Evolutionary conservation across 495 filamentous ascomycete genomes (phyloP).

Genomic region (Trichocladium antarcticum): DNA sequence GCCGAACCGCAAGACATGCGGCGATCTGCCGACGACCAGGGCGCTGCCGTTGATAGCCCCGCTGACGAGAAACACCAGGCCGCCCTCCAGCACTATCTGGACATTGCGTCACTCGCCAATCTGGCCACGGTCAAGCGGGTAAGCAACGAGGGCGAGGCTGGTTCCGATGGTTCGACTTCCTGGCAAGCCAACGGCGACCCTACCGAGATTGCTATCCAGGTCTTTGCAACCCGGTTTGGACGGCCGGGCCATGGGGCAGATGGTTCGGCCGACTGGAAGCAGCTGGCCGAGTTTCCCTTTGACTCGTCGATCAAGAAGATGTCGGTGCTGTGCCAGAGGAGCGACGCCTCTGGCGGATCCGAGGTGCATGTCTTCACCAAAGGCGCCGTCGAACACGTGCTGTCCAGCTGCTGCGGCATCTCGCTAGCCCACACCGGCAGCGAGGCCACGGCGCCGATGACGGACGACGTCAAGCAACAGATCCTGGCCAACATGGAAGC

Average conservation of each 20-base stretch:
- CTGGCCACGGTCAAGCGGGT: background rate
- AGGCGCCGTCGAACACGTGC: slow-evolving; percentile 64
- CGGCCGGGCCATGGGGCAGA: slow-evolving; percentile 20
- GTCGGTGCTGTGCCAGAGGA: slow-evolving; percentile 53
- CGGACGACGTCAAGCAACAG: slow-evolving; percentile 45
- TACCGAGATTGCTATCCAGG: slow-evolving; percentile 77
- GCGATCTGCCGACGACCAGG: background rate
- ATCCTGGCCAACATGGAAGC: slow-evolving; percentile 48
- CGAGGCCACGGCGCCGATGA: slow-evolving; percentile 19
- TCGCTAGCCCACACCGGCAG: slow-evolving; percentile 34
- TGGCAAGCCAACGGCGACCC: slow-evolving; percentile 46
- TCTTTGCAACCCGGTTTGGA: slow-evolving; percentile 62
- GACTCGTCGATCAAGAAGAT: slow-evolving; percentile 71
- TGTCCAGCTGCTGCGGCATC: slow-evolving; percentile 10
- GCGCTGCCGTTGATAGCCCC: background rate
- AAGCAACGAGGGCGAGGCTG: slow-evolving; percentile 35
- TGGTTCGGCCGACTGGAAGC: slow-evolving; percentile 20
- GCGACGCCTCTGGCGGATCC: slow-evolving; percentile 22
- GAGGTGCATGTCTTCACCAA: slow-evolving; percentile 49
- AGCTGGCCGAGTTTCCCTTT: slow-evolving; percentile 61
- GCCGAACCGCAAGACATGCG: background rate
- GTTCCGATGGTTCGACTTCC: background rate
- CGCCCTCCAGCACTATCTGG: background rate
- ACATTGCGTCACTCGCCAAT: slow-evolving; percentile 5
- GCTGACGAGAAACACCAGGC: background rate